A percentile compares a stretch with the other conserved stretches of the same genome.
phyloP scores from a whole-genome alignment of 139 green algal genomes.

The Tetraselmis chui region DNA sequence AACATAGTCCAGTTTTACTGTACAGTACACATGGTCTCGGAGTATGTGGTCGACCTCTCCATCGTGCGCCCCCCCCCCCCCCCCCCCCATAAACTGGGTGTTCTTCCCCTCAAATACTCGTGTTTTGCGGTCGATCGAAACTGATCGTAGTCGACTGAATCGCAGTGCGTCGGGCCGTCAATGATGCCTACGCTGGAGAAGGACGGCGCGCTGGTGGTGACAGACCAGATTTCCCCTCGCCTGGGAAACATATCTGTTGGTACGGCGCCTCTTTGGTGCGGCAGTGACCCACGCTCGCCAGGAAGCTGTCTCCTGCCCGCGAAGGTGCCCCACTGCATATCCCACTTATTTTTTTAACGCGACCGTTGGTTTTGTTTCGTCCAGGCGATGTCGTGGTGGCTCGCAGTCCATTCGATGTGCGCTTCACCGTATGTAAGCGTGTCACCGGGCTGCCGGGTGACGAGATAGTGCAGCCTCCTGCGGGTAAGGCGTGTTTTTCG shows the following conservation, averaged over 20 bases:
- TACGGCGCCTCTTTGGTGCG: too few species aligned
- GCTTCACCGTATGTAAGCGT: constrained; percentile 65
- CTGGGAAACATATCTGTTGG: constrained; percentile 29
- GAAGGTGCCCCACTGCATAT: too few species aligned
- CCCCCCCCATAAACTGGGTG: not conserved
- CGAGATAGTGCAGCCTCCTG: constrained; percentile 22
- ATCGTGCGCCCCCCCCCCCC: not conserved
- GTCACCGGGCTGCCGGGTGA: constrained; percentile 58
- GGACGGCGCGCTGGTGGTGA: constrained; percentile 58
- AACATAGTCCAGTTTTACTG: not conserved
- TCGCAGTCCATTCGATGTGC: constrained; percentile 51
- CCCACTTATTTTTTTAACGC: too few species aligned
- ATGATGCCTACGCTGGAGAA: constrained; percentile 79
- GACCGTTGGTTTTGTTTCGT: too few species aligned
- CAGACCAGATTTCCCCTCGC: constrained; percentile 45
- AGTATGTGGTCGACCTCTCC: not conserved
- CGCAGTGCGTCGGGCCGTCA: constrained; percentile 62
- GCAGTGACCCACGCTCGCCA: too few species aligned
- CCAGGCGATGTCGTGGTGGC: constrained; percentile 64
- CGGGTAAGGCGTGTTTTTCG: too few species aligned
- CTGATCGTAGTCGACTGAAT: too few species aligned
- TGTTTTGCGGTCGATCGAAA: too few species aligned
- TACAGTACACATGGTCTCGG: not conserved
- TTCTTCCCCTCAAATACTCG: too few species aligned
- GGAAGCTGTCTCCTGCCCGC: too few species aligned